Conservation (phyloP, 306 rosid species). For the cucumber (Cucumis sativus) region DNA sequence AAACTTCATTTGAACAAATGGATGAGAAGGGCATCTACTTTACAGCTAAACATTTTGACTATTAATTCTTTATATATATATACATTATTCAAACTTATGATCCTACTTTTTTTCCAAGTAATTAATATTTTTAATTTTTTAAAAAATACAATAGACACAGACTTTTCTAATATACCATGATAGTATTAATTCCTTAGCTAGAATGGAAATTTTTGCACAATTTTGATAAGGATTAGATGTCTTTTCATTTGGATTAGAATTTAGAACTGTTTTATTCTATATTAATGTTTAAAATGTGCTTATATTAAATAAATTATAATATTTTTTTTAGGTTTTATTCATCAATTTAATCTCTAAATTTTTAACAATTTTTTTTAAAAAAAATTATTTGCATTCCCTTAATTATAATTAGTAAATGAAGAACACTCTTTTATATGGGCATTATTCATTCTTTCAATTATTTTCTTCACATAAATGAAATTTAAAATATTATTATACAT, state of each 20-base stretch:
- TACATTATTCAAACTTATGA: neutral
- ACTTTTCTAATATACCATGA: neutral
- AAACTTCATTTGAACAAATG: neutral
- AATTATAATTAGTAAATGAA: no score
- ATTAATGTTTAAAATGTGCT: neutral
- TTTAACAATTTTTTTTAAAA: no score
- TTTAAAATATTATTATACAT: no score
- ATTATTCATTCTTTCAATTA: no score
- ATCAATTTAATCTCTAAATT: neutral
- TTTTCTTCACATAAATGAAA: no score
- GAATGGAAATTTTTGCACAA: neutral
- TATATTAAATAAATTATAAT: neutral
- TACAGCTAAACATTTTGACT: conserved; percentile 3
- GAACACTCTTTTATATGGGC: no score
- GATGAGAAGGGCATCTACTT: neutral
- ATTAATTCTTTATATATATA: neutral
- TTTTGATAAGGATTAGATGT: neutral
- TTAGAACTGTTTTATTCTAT: neutral
- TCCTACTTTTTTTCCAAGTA: neutral
- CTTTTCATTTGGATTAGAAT: neutral
- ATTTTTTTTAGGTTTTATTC: no score
- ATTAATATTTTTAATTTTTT: neutral
- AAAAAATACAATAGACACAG: neutral
- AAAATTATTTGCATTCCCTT: neutral
- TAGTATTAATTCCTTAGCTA: neutral